Base-by-base conservation (phyloP, 129 eudicot species). In the Apium graveolens region DNA sequence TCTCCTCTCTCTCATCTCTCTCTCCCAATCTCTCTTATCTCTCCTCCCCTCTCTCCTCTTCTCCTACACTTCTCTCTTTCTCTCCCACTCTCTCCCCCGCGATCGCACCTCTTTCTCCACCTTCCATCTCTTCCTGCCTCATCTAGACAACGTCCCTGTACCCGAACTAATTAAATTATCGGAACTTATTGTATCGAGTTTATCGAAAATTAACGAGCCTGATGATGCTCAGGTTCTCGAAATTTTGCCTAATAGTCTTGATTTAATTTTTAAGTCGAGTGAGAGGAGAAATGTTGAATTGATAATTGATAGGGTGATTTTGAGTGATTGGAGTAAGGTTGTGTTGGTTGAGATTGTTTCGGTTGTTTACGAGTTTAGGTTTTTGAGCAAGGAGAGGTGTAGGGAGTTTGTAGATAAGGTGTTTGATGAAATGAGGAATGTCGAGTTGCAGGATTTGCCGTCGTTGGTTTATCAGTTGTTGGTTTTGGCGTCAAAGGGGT, bases 381-480 rank as follows among this genome's bases (percentile, higher is more conserved):
- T 86, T 69, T 32, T 90, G 9, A 92, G 84, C 27, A 90, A 85
- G 76, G 83, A 39, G 45, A 81, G 85, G 82, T 83, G 81, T 60
- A 92, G 87, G 75, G 82, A 79, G 86, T 88, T 90, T 86, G 78
- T 85, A 57, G 83, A 84, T 14, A 92, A 86, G 91, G 89, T 90
- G 81, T 90, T 92, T 69, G 84, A 70, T 77, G 84, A 78, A 76
- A 90, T 92, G 91, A 79, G 48, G 74, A 44, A 78, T 39, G 91
- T 88, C 18, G 96, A 92, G 34, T 72, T 92, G 79, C 97, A 92
- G 87, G 97, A 92, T 79, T 74, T 92, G 86, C 97, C 97, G 0
- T 86, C 89, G 5, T 57, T 92, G 73, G 90, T 90, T 74, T 92
- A 92, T 70, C 97, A 92, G 90, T 74, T 92, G 78, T 74, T 92